A percentile compares a stretch with the other conserved stretches of the same genome.
These are phyloP conservation scores for Clavispora phyllophila DNA, from an alignment of 805 yeast genomes.

Conservation along the genomic window DNA sequence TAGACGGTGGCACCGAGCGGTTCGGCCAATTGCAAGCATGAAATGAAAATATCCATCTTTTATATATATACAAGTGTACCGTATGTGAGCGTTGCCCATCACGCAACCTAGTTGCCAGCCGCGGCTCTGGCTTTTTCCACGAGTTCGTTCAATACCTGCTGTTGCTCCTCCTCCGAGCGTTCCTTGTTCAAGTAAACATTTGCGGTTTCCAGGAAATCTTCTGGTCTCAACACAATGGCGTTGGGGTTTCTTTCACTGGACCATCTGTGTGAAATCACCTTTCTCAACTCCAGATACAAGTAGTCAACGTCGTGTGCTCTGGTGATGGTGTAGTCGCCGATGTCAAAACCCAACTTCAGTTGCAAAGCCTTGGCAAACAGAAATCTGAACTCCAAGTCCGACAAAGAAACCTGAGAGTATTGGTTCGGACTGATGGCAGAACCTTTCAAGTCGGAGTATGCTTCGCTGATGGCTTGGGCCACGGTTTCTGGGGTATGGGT, in stretches of 20 bases:
- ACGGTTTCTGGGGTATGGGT: slow-evolving; percentile 23
- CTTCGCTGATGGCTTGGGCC: slow-evolving; percentile 19
- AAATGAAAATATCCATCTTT: not conserved
- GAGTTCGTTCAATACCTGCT: slow-evolving; percentile 42
- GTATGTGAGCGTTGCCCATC: not conserved
- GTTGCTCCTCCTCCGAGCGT: slow-evolving; percentile 42
- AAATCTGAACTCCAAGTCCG: slow-evolving; percentile 48
- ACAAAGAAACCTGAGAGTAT: slow-evolving; percentile 5
- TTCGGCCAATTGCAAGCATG: not conserved
- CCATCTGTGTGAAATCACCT: slow-evolving; percentile 38
- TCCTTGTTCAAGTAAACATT: slow-evolving; percentile 54
- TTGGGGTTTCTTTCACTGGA: slow-evolving; percentile 68
- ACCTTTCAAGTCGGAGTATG: slow-evolving; percentile 20
- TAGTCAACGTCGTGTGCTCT: slow-evolving; percentile 33
- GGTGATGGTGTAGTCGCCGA: slow-evolving; percentile 49
- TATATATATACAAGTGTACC: slow-evolving; percentile 6
- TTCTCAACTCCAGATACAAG: slow-evolving; percentile 34
- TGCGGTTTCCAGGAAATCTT: slow-evolving; percentile 47
- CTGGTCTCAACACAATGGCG: slow-evolving; percentile 57
- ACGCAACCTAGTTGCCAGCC: slow-evolving; percentile 14
- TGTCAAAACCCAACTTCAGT: slow-evolving; percentile 42
- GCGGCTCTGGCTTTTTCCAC: slow-evolving; percentile 39
- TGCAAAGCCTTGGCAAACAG: slow-evolving; percentile 44
- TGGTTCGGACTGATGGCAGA: slow-evolving; percentile 8
- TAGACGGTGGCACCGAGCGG: not conserved